These are phyloP conservation scores for Xerocomus potaroensis DNA, from an alignment of 768 basidiomycete species.

Conservation along the genomic window DNA sequence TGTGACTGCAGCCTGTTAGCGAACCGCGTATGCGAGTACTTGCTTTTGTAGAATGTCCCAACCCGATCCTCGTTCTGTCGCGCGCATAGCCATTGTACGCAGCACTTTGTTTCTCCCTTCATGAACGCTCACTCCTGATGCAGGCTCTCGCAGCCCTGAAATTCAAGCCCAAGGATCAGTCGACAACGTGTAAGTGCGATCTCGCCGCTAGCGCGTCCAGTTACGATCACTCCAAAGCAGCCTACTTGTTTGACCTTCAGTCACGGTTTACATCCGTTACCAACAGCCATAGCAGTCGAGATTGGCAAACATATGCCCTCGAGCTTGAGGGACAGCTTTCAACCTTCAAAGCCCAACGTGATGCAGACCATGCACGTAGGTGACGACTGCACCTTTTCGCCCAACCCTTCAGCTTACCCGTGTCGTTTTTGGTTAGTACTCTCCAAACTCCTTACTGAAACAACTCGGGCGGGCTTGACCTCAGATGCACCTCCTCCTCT, in stretches of 20 bases:
- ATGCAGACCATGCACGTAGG: constrained; percentile 25
- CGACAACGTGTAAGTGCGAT: constrained; percentile 16
- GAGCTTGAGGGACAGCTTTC: constrained; percentile 26
- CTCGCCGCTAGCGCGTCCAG: background rate
- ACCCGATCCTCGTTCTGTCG: constrained; percentile 9
- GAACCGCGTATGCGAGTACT: too few species aligned
- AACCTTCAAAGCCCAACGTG: constrained; percentile 15
- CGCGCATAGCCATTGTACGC: constrained; percentile 26
- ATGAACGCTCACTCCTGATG: background rate
- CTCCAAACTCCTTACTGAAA: constrained; percentile 12
- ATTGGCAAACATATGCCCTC: constrained; percentile 28
- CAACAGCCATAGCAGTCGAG: background rate
- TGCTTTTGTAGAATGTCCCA: constrained; percentile 10
- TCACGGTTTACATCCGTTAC: constrained; percentile 20
- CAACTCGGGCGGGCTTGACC: constrained; percentile 8
- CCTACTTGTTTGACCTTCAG: constrained; percentile 27
- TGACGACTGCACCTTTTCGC: background rate
- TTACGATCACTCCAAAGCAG: constrained; percentile 11
- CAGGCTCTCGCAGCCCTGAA: constrained; percentile 24
- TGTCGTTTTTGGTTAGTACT: constrained; percentile 13
- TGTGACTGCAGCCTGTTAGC: too few species aligned
- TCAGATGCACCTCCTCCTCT: constrained; percentile 21
- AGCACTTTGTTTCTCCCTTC: background rate
- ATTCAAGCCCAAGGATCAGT: constrained; percentile 23
- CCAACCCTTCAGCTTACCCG: background rate